Percentiles rank a stretch among this genome's conserved stretches.
Conservation (phyloP, 2,329 filamentous ascomycete species). For the Penicillium frequentans region DNA sequence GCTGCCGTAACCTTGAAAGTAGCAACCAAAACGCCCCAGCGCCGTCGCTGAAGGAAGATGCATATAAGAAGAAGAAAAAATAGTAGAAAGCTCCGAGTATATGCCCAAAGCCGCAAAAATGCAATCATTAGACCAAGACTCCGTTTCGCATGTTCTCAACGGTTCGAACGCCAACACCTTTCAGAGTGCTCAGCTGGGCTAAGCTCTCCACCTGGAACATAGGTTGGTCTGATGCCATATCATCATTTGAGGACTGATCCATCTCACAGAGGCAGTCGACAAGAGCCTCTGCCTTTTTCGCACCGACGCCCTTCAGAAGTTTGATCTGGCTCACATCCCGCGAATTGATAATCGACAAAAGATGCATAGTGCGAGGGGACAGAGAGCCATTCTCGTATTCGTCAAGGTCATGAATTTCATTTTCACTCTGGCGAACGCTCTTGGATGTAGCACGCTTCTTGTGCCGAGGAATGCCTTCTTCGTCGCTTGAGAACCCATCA, state of each 20-base stretch:
- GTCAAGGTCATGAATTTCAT: conserved; percentile 18
- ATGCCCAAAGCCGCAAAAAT: conserved; percentile 10
- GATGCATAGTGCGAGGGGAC: conserved; percentile 45
- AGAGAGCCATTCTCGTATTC: conserved; percentile 20
- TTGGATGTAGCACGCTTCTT: conserved; percentile 32
- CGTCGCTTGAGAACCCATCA: conserved; percentile 32
- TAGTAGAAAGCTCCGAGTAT: conserved; percentile 1
- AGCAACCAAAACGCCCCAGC: conserved; percentile 22
- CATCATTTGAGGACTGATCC: conserved; percentile 30
- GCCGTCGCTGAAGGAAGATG: conserved; percentile 31
- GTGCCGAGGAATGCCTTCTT: conserved; percentile 26
- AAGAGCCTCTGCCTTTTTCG: conserved; percentile 50
- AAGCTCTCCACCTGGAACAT: conserved; percentile 40
- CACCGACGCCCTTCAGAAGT: conserved; percentile 47
- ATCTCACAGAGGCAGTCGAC: conserved; percentile 48
- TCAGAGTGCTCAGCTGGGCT: conserved; percentile 42
- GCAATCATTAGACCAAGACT: conserved; percentile 33
- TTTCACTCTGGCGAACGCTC: conserved; percentile 12
- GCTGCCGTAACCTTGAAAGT: neutral
- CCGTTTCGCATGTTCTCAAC: conserved; percentile 51
- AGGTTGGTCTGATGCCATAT: conserved; percentile 16
- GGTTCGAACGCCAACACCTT: conserved; percentile 46
- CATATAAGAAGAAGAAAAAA: conserved; percentile 14
- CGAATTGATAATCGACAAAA: conserved; percentile 49
- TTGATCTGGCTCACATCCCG: conserved; percentile 48